phyloP scores from a whole-genome alignment of 495 filamentous ascomycete genomes.

The Talaromyces borbonicus region DNA sequence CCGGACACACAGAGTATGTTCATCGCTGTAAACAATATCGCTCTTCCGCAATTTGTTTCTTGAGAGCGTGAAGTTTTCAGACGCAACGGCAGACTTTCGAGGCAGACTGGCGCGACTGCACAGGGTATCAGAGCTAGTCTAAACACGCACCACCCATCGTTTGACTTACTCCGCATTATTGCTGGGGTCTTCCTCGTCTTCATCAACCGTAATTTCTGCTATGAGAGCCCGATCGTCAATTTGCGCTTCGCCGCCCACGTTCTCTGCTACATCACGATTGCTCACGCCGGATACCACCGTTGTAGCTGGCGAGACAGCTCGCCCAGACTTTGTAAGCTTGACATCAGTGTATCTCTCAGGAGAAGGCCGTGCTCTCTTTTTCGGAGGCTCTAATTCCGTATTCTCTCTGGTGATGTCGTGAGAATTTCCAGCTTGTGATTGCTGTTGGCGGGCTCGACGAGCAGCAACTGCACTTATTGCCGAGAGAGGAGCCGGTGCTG shows the following conservation, averaged over 20 bases:
- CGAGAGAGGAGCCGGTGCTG: slow-evolving; percentile 17
- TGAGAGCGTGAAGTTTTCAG: slow-evolving; percentile 35
- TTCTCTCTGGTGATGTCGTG: slow-evolving; percentile 14
- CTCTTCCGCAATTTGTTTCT: slow-evolving; percentile 30
- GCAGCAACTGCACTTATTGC: slow-evolving; percentile 37
- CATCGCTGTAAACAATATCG: slow-evolving; percentile 33
- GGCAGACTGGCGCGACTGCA: slow-evolving; percentile 26
- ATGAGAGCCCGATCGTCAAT: slow-evolving; percentile 18
- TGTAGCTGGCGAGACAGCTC: background rate
- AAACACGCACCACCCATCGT: background rate
- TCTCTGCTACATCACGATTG: slow-evolving; percentile 3
- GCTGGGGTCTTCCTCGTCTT: slow-evolving; percentile 18
- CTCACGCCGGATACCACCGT: slow-evolving; percentile 1
- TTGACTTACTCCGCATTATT: background rate
- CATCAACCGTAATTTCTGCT: too few relatives aligned
- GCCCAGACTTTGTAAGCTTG: too few relatives aligned
- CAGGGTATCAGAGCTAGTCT: slow-evolving; percentile 10
- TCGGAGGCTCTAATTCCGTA: slow-evolving; percentile 21
- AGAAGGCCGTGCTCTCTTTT: slow-evolving; percentile 28
- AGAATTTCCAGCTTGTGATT: slow-evolving; percentile 17
- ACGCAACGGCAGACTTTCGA: slow-evolving; percentile 20
- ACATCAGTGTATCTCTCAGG: background rate
- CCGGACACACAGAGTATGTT: slow-evolving; percentile 29
- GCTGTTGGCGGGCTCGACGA: slow-evolving; percentile 37
- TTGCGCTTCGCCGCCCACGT: slow-evolving; percentile 15